Conservation (phyloP, 208 protist species). For the Spongospora subterranea region DNA sequence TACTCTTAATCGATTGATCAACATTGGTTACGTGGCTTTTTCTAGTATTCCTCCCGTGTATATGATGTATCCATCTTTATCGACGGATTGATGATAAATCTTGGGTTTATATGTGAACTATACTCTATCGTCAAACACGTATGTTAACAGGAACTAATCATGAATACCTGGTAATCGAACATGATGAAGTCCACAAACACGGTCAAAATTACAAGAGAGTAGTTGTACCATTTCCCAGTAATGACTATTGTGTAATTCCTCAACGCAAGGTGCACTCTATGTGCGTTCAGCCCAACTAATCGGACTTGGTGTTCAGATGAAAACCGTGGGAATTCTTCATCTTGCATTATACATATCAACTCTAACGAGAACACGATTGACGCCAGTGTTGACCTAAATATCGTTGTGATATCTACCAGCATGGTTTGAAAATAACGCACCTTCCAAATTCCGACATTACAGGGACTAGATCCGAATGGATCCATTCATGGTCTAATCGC, state of each 20-base stretch:
- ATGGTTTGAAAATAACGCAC: not conserved
- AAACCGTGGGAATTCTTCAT: slow-evolving; percentile 38
- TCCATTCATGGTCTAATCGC: not conserved
- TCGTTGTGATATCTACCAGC: not conserved
- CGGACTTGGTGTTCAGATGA: not conserved
- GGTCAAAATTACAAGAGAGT: slow-evolving; percentile 8
- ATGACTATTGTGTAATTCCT: slow-evolving; percentile 8
- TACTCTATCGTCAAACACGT: not conserved
- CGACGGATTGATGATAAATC: slow-evolving; percentile 27
- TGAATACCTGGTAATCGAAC: slow-evolving; percentile 42
- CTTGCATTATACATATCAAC: slow-evolving; percentile 18
- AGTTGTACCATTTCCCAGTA: slow-evolving; percentile 54
- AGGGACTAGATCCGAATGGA: slow-evolving; percentile 5
- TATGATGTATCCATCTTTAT: slow-evolving; percentile 6
- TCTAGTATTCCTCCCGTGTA: slow-evolving; percentile 13
- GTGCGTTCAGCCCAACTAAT: not conserved
- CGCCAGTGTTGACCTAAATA: slow-evolving; percentile 13
- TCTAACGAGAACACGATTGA: not conserved
- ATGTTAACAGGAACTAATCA: not conserved
- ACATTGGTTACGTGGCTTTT: not conserved
- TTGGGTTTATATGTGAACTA: slow-evolving; percentile 45
- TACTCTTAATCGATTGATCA: too few species aligned
- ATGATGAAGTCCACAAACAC: not conserved
- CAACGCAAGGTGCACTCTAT: not conserved
- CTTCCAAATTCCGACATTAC: slow-evolving; percentile 43